A percentile compares a stretch with the other conserved stretches of the same genome.
These are phyloP conservation scores for Agrocybe praecox DNA, from an alignment of 768 basidiomycete species.

Conservation along the genomic window DNA sequence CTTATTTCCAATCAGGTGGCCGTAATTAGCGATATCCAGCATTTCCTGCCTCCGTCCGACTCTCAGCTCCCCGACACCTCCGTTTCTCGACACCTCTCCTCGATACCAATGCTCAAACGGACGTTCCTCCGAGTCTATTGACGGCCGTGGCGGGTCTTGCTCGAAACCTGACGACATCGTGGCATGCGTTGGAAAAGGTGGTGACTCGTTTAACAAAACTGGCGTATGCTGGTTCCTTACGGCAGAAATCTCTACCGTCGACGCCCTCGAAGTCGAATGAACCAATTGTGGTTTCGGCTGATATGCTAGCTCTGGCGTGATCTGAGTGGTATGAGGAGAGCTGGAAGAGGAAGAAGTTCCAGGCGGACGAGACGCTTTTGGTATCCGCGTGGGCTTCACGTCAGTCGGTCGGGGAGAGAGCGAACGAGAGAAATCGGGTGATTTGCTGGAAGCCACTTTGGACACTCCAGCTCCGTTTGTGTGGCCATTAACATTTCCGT, in stretches of 20 bases:
- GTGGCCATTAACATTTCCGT: constrained; percentile 38
- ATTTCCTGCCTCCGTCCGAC: constrained; percentile 79
- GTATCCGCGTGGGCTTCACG: constrained; percentile 53
- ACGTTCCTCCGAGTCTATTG: constrained; percentile 77
- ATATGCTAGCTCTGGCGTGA: constrained; percentile 21
- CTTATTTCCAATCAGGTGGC: constrained; percentile 53
- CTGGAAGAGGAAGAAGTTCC: constrained; percentile 24
- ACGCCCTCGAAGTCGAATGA: constrained; percentile 24
- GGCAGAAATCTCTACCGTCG: constrained; percentile 21
- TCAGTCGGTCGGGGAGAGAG: constrained; percentile 49
- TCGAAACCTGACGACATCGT: constrained; percentile 44
- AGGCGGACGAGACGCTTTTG: constrained; percentile 36
- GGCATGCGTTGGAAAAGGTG: constrained; percentile 56
- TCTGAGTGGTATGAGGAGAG: constrained; percentile 27
- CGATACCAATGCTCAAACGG: constrained; percentile 93
- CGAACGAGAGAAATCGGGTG: constrained; percentile 40
- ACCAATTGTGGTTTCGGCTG: constrained; percentile 17
- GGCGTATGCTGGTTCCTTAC: constrained; percentile 17
- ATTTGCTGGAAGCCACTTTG: constrained; percentile 26
- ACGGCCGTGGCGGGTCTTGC: constrained; percentile 52
- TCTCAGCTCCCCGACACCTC: constrained; percentile 84
- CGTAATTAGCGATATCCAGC: constrained; percentile 87
- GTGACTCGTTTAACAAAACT: constrained; percentile 61
- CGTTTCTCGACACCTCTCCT: constrained; percentile 83
- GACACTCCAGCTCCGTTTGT: constrained; percentile 28